Percentiles rank a stretch among this genome's conserved stretches.
Conservation (phyloP, 345 rosid species). For the Moricandia moricandioides region DNA sequence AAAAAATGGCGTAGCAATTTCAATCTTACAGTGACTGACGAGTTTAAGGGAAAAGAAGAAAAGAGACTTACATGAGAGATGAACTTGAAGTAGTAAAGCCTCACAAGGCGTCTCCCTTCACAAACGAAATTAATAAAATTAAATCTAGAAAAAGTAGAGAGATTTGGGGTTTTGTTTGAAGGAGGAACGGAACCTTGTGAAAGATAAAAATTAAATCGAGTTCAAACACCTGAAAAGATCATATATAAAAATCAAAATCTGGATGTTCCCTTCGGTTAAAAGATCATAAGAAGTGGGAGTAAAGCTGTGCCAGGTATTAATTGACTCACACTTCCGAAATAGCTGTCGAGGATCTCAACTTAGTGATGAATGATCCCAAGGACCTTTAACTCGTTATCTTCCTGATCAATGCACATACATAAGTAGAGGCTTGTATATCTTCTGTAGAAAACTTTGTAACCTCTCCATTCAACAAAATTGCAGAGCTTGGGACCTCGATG, state of each 20-base stretch:
- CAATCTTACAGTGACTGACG: not conserved
- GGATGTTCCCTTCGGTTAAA: no score
- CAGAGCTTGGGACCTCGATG: conserved; percentile 87
- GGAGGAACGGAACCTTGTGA: no score
- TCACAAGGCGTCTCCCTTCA: conserved; percentile 81
- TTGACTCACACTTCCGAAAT: conserved; percentile 87
- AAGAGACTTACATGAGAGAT: conserved; percentile 64
- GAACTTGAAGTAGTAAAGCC: conserved; percentile 86
- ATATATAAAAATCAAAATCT: conserved; percentile 1
- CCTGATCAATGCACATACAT: conserved; percentile 94
- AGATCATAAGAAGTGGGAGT: not conserved
- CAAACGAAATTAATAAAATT: not conserved
- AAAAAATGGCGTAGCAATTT: not conserved
- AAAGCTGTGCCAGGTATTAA: no score
- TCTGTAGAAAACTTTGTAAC: conserved; percentile 83
- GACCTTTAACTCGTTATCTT: conserved; percentile 85
- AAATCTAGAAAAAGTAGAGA: not conserved
- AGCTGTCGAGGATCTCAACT: conserved; percentile 91
- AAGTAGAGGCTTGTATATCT: conserved; percentile 96
- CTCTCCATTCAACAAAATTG: conserved; percentile 95
- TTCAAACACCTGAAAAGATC: conserved; percentile 70
- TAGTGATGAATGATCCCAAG: conserved; percentile 89
- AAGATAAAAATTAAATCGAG: conserved; percentile 87
- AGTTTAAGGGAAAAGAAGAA: not conserved
- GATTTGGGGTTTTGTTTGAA: not conserved